These are phyloP conservation scores for Striga asiatica DNA, from an alignment of 257 asterid species.

Conservation along the genomic window DNA sequence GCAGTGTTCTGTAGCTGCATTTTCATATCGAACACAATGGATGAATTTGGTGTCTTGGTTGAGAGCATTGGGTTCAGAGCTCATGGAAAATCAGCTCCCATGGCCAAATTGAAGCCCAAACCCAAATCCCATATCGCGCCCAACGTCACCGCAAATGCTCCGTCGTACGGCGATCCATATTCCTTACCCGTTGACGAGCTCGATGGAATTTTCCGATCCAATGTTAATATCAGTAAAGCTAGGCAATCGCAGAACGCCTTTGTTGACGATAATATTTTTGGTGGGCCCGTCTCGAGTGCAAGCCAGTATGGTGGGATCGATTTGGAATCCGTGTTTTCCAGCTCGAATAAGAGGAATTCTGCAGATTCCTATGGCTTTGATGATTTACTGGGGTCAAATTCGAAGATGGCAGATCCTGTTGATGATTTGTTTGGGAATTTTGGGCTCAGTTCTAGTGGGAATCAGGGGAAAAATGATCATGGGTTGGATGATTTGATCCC, in stretches of 20 bases:
- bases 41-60: slow-evolving; percentile 73
- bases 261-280: slow-evolving; percentile 41
- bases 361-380: slow-evolving; percentile 18
- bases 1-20: no score
- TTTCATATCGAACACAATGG: slow-evolving; percentile 32
- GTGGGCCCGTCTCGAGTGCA: slow-evolving; percentile 29
- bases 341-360: slow-evolving; percentile 16
- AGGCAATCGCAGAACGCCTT: slow-evolving; percentile 17
- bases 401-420: slow-evolving; percentile 21
- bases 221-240: slow-evolving; percentile 7
- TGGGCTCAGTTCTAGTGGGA: slow-evolving; percentile 22
- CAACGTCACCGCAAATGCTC: slow-evolving; percentile 1
- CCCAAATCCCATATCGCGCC: slow-evolving; percentile 21
- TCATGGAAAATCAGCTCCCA: slow-evolving; percentile 58
- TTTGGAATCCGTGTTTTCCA: slow-evolving; percentile 43
- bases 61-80: slow-evolving; percentile 78
- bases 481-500: slow-evolving; percentile 45
- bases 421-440: slow-evolving; percentile 50
- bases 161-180: slow-evolving; percentile 29
- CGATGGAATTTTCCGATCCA: slow-evolving; percentile 51
- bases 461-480: slow-evolving; percentile 24
- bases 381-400: slow-evolving; percentile 31
- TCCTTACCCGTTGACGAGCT: slow-evolving; percentile 59
- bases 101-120: slow-evolving; percentile 57
- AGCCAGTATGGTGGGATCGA: slow-evolving; percentile 33